Conservation (phyloP, 495 filamentous ascomycete species). For the Penicillium cosmopolitanum region DNA sequence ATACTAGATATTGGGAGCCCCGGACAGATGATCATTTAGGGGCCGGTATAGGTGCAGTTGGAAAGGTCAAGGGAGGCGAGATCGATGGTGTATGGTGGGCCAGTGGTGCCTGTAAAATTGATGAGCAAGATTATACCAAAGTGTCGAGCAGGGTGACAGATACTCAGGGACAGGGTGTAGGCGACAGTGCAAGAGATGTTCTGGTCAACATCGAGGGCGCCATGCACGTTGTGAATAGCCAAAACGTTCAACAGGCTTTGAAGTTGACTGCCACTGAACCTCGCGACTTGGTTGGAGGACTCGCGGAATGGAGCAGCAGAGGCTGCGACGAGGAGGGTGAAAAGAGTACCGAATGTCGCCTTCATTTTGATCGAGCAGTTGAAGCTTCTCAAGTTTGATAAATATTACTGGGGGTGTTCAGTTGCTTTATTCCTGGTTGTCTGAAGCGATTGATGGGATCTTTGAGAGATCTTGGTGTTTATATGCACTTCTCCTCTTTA, state of each 20-base stretch:
- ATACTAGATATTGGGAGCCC: conserved; percentile 1
- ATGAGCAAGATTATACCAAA: background rate
- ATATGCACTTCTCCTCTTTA: background rate
- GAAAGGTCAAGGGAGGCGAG: conserved; percentile 17
- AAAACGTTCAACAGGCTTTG: conserved; percentile 11
- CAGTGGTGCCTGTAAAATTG: conserved; percentile 2
- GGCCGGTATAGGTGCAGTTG: conserved; percentile 21
- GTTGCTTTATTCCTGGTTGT: background rate
- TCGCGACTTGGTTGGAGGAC: background rate
- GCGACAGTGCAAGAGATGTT: conserved; percentile 19
- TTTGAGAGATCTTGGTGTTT: background rate
- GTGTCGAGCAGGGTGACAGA: background rate
- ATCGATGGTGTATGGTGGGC: conserved; percentile 20
- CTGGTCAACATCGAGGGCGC: conserved; percentile 12
- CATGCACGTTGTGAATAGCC: background rate
- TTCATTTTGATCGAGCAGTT: conserved; percentile 15
- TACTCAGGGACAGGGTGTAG: conserved; percentile 22
- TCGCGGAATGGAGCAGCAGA: conserved; percentile 7
- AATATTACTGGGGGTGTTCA: background rate
- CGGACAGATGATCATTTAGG: background rate
- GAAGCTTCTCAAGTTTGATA: background rate
- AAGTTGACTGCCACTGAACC: conserved; percentile 12
- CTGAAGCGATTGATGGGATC: background rate
- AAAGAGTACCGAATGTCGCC: conserved; percentile 13
- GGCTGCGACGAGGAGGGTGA: conserved; percentile 9